Evolutionary conservation across 768 basidiomycete species (phyloP).

Genomic region (Suillus brevipes): DNA sequence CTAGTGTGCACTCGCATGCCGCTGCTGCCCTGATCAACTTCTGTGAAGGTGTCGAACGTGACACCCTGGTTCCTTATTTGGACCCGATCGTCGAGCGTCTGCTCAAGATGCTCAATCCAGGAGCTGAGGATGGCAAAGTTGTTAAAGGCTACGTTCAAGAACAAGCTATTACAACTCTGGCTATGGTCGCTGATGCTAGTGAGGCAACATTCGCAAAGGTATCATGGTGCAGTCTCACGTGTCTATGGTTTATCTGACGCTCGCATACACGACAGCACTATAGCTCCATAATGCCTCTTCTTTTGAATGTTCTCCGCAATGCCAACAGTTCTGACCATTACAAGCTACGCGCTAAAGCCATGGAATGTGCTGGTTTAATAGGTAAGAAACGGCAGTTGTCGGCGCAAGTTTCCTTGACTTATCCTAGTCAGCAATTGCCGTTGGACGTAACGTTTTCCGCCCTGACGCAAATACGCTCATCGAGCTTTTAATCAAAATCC

Average conservation of each 20-base stretch:
- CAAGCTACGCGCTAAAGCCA: conserved; percentile 76
- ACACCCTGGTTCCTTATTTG: conserved; percentile 73
- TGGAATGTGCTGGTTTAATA: conserved; percentile 89
- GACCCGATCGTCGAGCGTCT: conserved; percentile 73
- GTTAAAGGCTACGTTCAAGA: conserved; percentile 74
- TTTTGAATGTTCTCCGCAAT: conserved; percentile 73
- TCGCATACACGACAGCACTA: conserved; percentile 55
- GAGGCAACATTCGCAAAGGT: conserved; percentile 77
- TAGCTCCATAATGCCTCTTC: conserved; percentile 74
- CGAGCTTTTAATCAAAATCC: conserved; percentile 72
- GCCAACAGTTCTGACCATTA: conserved; percentile 66
- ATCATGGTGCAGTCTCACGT: conserved; percentile 13
- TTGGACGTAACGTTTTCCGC: conserved; percentile 77
- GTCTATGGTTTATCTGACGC: neutral
- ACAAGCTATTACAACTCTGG: conserved; percentile 83
- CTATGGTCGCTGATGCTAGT: conserved; percentile 88
- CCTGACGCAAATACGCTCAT: conserved; percentile 73
- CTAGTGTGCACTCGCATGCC: conserved; percentile 83
- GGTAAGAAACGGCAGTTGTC: conserved; percentile 41
- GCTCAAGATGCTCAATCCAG: conserved; percentile 59
- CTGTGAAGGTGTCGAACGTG: conserved; percentile 80
- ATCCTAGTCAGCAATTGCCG: conserved; percentile 67
- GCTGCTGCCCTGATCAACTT: conserved; percentile 89
- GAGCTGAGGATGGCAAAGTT: conserved; percentile 40
- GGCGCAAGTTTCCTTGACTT: conserved; percentile 1